Evolutionary conservation across 2,329 filamentous ascomycete genomes (phyloP), one percentile per base, ranked within the genome.

Genomic region (Cordyceps fumosorosea): DNA sequence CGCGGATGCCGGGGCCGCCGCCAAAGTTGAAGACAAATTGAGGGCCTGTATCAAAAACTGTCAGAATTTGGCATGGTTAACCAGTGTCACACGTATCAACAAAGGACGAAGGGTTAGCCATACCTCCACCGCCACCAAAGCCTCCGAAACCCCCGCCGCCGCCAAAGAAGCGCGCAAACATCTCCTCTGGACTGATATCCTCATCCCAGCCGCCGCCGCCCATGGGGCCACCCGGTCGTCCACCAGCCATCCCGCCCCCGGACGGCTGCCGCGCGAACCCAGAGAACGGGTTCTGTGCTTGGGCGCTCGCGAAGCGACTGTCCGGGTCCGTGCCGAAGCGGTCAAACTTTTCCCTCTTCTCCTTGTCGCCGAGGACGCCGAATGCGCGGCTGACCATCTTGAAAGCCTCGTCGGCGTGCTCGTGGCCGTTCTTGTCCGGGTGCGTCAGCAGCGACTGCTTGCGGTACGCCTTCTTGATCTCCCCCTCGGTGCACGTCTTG

Each of bases 381-480:
- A 99, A 99, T 18, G 95, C 95, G 69, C 91, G 84, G 70, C 91
- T 90, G 26, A 99, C 92, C 90, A 97, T 90, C 81, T 99, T 99
- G 80, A 99, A 99, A 37, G 95, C 95, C 79, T 99, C 95, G 74
- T 97, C 95, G 61, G 95, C 93, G 64, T 96, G 87, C 44, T 93
- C 88, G 74, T 97, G 93, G 56, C 93, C 93, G 81, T 99, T 99
- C 81, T 99, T 99, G 81, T 99, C 95, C 66, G 95, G 95, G 80
- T 99, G 95, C 64, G 95, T 99, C 71, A 98, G 82, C 70, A 99
- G 80, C 73, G 90, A 95, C 73, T 96, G 83, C 78, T 96, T 98
- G 71, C 93, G 86, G 78, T 99, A 99, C 7, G 95, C 93, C 80
- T 98, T 98, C 76, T 98, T 99, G 73, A 99, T 92, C 71, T 98